A percentile compares a stretch with the other conserved stretches of the same genome.
Evolutionary conservation across 345 rosid species (phyloP).

Genomic region (Euphorbia peplus): DNA sequence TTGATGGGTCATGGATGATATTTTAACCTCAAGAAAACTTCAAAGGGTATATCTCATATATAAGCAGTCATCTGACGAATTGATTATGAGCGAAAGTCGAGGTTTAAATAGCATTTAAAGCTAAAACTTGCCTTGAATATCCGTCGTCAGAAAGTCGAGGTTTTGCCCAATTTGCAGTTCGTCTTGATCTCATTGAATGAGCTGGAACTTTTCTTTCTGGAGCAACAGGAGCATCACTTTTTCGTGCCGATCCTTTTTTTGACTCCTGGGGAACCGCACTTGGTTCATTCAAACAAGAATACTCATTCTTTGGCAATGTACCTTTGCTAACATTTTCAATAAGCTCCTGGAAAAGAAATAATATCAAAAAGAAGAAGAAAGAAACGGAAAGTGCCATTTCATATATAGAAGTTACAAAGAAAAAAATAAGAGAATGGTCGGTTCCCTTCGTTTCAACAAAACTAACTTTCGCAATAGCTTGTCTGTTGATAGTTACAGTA

Average conservation of each 20-base stretch:
- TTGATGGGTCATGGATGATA: no score
- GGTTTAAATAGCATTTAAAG: background rate
- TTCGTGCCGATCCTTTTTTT: constrained; percentile 37
- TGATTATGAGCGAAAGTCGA: background rate
- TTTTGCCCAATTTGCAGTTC: constrained; percentile 81
- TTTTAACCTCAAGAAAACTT: no score
- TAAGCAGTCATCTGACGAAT: background rate
- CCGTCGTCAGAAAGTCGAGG: constrained; percentile 76
- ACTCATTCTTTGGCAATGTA: constrained; percentile 62
- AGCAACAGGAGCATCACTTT: constrained; percentile 31
- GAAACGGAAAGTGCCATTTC: background rate
- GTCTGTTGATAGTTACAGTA: background rate
- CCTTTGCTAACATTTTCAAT: constrained; percentile 69
- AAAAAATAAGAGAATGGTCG: no score
- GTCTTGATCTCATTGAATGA: constrained; percentile 83
- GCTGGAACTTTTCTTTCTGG: constrained; percentile 65
- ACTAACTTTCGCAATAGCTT: background rate
- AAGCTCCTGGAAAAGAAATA: constrained; percentile 55
- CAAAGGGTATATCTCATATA: no score
- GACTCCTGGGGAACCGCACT: constrained; percentile 29
- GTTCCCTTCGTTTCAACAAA: background rate
- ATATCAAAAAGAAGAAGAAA: constrained; percentile 1
- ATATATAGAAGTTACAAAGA: background rate
- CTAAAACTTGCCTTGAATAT: constrained; percentile 51
- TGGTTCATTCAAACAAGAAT: constrained; percentile 49